Evolutionary conservation across 306 rosid genomes (phyloP), one percentile per base, ranked within the genome.

Genomic region (Hippophae rhamnoides): DNA sequence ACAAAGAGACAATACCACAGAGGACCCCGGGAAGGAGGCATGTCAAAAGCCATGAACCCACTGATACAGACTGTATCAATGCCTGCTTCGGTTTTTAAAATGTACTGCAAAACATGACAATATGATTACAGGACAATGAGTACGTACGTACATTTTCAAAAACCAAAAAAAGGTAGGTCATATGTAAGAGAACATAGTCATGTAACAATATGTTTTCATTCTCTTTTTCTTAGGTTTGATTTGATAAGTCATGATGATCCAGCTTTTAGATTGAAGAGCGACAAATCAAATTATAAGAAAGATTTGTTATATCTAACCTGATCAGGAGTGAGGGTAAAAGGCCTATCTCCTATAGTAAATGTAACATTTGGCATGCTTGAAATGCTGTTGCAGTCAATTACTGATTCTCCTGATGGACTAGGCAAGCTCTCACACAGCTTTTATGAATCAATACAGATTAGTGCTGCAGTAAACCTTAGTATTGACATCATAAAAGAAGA

Each of bases 361-460:
- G 95, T 78, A 45, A 89, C 54, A 62, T 82, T 72, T 23, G 97
- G 97, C 87, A 89, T 66, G 57, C 58, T 62, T 47, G 78, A 76
- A 65, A 86, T 62, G 73, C 74, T 72, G 18, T 72, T 74, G 65
- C 97, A 89, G 61, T 64, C 63, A 18, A 89, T 74, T 13, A 75
- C 43, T 0, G 89, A 80, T 69, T 86, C 97, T 62, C 89, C 95
- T 12, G 74, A 70, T 48, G 97, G 97, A 79, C 89, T 84, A 42
- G 95, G 95, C 66, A 84, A 77, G 79, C 73, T 82, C 61, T 86
- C 80, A 12, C 95, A 89, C 23, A 89, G 75, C 97, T 89, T 75
- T 53, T 41, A 62, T 58, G 58, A 54, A 61, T 61, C 45, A 61
- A 72, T 18, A 70, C 26, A 14, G 69, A n/a, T 43, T 42, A 14